Evolutionary conservation across 331 rosid genomes (phyloP), one percentile per base, ranked within the genome.

Genomic region (Prunus yedoensis): DNA sequence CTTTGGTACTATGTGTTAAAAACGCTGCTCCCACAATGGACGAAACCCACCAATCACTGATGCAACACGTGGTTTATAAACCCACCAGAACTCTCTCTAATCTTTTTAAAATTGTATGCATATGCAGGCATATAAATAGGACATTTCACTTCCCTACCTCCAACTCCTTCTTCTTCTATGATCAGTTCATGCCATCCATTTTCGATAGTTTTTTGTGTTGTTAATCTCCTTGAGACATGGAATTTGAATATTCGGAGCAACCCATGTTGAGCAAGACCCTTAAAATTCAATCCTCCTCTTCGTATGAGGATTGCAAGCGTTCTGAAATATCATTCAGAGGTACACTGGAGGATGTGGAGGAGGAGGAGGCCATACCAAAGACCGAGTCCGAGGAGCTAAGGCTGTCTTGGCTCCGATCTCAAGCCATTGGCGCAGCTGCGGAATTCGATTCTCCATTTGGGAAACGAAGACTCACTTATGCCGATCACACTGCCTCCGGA

Each of bases 401-500:
- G 38, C 56, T 94, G 4, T 21, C 49, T 32, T 94, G 98, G 98
- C 2, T 94, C 7, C 74, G 88, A 1, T 87, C 89, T 3, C 91
- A 91, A 76, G 86, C 87, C 12, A 75, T 91, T 4, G 98, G 98
- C 1, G 70, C 77, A 0, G 79, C 81, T 35, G 82, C 56, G 3
- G 88, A 85, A 65, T 87, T 88, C 17, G 70, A 82, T 12, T 84
- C 98, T 74, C 90, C 89, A 0, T 87, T 87, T 64, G 98, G 97
- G 56, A 85, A 62, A 70, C 57, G 93, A 81, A 50, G 71, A 14
- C 67, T 94, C 75, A 70, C 85, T 0, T 94, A 94, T 80, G 94
- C 97, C 47, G 98, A 94, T 85, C 93, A 90, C 82, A 94, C 98
- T 1, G 98, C 98, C 62, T 87, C 97, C 0, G 98, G 85, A 3